A percentile compares a stretch with the other conserved stretches of the same genome.
Evolutionary conservation across 331 rosid genomes (phyloP).

Genomic region (Telfairia occidentalis): DNA sequence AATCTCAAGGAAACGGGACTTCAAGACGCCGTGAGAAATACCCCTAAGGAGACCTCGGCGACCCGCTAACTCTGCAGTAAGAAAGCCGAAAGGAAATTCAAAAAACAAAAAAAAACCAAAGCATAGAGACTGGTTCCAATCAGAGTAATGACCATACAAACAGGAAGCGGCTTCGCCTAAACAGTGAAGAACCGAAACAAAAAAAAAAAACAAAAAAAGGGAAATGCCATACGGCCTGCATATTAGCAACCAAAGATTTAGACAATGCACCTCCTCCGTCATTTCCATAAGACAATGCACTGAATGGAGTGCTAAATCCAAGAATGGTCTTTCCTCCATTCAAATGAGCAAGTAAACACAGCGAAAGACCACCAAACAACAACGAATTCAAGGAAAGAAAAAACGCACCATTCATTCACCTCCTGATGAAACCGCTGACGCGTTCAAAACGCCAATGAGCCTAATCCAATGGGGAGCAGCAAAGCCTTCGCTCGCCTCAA

Average conservation of each 20-base stretch:
- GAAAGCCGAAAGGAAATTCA: not conserved
- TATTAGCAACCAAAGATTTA: not conserved
- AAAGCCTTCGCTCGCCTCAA: not conserved
- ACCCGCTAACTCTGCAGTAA: not conserved
- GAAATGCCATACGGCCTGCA: not conserved
- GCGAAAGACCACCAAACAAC: not conserved
- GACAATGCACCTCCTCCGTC: not conserved
- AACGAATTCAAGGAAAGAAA: not conserved
- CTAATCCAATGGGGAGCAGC: not conserved
- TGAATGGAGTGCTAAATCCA: not conserved
- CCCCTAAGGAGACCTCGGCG: not conserved
- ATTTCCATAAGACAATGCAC: not conserved
- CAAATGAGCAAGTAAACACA: not conserved
- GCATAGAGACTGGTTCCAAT: not conserved
- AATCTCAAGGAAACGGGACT: slow-evolving; percentile 42
- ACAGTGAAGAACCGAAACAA: not conserved
- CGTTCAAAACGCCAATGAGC: not conserved
- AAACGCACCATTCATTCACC: not conserved
- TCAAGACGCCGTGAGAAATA: slow-evolving; percentile 8
- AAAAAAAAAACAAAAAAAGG: not conserved
- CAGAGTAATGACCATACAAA: not conserved
- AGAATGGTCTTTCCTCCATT: not conserved
- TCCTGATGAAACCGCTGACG: not conserved
- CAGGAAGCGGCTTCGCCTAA: not conserved
- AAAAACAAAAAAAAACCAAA: not conserved